Percentiles rank a stretch among this genome's conserved stretches.
phyloP scores from a whole-genome alignment of 495 filamentous ascomycete species.

The Baudoinia panamericana region DNA sequence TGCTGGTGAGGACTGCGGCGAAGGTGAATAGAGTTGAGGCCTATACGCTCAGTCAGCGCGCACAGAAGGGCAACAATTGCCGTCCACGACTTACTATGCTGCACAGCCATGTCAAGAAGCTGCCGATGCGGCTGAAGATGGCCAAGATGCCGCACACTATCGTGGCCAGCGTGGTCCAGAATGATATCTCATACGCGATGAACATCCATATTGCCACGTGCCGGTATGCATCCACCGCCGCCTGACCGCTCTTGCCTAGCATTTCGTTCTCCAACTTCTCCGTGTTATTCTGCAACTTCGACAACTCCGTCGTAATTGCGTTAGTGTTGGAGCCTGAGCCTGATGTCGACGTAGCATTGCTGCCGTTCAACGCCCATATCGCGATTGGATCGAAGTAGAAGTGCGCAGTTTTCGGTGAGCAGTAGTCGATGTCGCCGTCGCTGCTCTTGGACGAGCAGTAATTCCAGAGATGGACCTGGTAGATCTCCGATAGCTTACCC shows the following conservation, averaged over 20 bases:
- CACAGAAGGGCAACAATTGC: not conserved
- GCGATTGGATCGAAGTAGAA: conserved; percentile 66
- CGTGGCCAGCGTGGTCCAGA: conserved; percentile 54
- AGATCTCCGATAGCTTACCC: conserved; percentile 57
- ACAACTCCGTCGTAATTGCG: conserved; percentile 26
- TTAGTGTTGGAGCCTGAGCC: conserved; percentile 28
- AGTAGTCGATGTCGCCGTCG: conserved; percentile 41
- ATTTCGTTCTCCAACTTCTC: conserved; percentile 43
- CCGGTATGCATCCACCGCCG: conserved; percentile 56
- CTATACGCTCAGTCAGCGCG: conserved; percentile 13
- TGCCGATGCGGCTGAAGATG: conserved; percentile 54
- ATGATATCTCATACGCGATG: conserved; percentile 53
- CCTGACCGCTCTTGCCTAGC: conserved; percentile 32
- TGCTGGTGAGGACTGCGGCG: conserved; percentile 32
- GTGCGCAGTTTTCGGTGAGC: conserved; percentile 44
- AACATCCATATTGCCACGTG: conserved; percentile 71
- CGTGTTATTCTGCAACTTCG: conserved; percentile 18
- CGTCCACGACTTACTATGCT: conserved; percentile 36
- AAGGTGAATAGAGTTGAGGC: conserved; percentile 41
- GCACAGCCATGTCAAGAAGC: conserved; percentile 66
- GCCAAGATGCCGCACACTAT: conserved; percentile 58
- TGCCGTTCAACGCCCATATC: conserved; percentile 49
- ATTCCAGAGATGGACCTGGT: conserved; percentile 70
- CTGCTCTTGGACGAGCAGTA: conserved; percentile 57
- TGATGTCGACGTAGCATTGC: conserved; percentile 32